Evolutionary conservation across 352 stramenopile genomes (phyloP).

Genomic region (Pythium graminicola): DNA sequence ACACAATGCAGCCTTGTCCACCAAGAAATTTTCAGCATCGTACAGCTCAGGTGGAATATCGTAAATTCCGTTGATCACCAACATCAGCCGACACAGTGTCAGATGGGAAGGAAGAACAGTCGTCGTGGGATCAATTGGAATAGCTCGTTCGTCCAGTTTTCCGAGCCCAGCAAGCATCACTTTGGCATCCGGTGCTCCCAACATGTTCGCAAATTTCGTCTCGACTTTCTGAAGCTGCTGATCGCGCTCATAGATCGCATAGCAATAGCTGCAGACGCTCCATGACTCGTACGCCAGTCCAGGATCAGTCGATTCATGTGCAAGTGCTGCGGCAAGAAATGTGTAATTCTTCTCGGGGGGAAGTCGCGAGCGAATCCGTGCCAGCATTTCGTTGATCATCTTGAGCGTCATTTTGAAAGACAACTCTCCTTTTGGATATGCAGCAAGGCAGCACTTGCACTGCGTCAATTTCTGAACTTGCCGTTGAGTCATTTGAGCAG

Average conservation of each 20-base stretch:
- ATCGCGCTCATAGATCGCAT: conserved; percentile 80
- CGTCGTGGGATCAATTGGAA: conserved; percentile 40
- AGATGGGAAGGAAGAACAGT: conserved; percentile 52
- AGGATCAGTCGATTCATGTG: conserved; percentile 37
- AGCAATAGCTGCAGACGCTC: conserved; percentile 81
- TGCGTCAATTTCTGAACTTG: conserved; percentile 66
- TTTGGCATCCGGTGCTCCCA: conserved; percentile 39
- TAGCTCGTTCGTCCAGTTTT: conserved; percentile 38
- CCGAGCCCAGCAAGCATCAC: conserved; percentile 37
- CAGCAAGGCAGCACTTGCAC: conserved; percentile 74
- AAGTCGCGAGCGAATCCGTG: conserved; percentile 52
- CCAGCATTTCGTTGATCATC: conserved; percentile 81
- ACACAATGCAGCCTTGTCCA: no score
- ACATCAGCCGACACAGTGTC: conserved; percentile 66
- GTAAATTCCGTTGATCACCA: conserved; percentile 79
- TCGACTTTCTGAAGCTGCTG: conserved; percentile 71
- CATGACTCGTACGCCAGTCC: conserved; percentile 76
- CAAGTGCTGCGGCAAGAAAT: conserved; percentile 43
- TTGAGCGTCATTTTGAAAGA: conserved; percentile 86
- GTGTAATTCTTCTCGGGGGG: conserved; percentile 40
- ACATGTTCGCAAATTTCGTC: conserved; percentile 40
- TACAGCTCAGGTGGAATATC: conserved; percentile 73
- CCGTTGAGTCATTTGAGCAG: conserved; percentile 35
- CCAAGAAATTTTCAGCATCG: conserved; percentile 35
- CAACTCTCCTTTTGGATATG: conserved; percentile 66